Evolutionary conservation across 345 rosid genomes (phyloP).

Genomic region (Populus davidiana): DNA sequence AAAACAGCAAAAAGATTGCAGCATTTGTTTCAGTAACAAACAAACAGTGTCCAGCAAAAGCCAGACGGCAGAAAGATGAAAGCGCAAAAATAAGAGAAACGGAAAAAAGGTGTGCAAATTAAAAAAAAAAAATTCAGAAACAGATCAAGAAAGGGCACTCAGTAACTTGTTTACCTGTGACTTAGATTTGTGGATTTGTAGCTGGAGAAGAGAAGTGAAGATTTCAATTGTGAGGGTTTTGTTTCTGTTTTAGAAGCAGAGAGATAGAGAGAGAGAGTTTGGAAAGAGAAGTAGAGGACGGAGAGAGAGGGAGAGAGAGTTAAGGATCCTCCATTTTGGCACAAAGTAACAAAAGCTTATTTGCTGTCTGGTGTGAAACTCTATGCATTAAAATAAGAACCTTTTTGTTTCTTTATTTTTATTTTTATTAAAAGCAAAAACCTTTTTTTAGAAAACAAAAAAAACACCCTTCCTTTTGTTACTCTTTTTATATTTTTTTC

Average conservation of each 20-base stretch:
- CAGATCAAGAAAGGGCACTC: not conserved
- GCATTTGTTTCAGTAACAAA: slow-evolving; percentile 19
- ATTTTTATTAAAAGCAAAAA: not conserved
- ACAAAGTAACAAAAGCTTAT: slow-evolving; percentile 26
- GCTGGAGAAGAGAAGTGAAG: slow-evolving; percentile 18
- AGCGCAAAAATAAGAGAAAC: not conserved
- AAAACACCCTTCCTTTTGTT: not conserved
- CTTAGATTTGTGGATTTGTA: slow-evolving; percentile 6
- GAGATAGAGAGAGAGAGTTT: not conserved
- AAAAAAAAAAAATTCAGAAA: not conserved
- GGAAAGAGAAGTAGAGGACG: not conserved
- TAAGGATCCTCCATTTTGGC: slow-evolving; percentile 34
- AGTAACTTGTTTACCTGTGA: not conserved
- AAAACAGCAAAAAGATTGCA: not conserved
- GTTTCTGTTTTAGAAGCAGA: slow-evolving; percentile 4
- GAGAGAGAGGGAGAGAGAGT: not conserved
- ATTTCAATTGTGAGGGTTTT: not conserved
- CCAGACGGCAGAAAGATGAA: not conserved
- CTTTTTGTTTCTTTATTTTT: no score
- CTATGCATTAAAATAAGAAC: slow-evolving; percentile 41
- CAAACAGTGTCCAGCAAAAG: slow-evolving; percentile 20
- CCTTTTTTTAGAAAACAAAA: not conserved
- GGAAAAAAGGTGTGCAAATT: not conserved
- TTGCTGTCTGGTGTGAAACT: slow-evolving; percentile 53
- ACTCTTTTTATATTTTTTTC: not conserved